phyloP scores from a whole-genome alignment of 371 early-diverging fungal genomes.

The Lichtheimia hyalospora region DNA sequence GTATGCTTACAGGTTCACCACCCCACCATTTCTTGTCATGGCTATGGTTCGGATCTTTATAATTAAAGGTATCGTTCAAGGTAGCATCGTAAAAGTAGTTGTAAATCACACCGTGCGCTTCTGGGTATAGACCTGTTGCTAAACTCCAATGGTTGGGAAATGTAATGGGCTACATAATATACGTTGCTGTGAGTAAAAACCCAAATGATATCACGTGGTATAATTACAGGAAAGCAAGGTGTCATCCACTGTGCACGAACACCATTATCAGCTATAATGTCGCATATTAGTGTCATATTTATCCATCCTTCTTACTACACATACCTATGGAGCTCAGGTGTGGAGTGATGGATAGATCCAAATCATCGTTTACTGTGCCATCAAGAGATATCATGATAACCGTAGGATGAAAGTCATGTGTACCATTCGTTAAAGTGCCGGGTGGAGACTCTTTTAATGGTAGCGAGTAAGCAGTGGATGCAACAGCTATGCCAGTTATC shows the following conservation, averaged over 20 bases:
- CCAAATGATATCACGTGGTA: not conserved
- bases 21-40: conserved; percentile 85
- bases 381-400: conserved; percentile 89
- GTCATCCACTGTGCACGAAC: conserved; percentile 66
- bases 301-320: not conserved
- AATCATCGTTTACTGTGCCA: conserved; percentile 85
- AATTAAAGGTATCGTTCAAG: conserved; percentile 79
- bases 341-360: conserved; percentile 75
- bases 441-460: not conserved
- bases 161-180: conserved; percentile 61
- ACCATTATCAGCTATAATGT: conserved; percentile 43
- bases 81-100: conserved; percentile 85
- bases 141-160: conserved; percentile 96
- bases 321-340: conserved; percentile 62
- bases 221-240: conserved; percentile 73
- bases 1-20: conserved; percentile 77
- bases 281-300: not conserved
- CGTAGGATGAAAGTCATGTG: conserved; percentile 69
- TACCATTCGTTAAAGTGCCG: conserved; percentile 59
- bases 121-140: conserved; percentile 91
- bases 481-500: no score
- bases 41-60: conserved; percentile 64
- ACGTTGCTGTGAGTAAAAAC: not conserved
- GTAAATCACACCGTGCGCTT: conserved; percentile 89
- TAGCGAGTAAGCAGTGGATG: no score